Conservation (phyloP, 805 yeast genomes). For the Candida quercuum region DNA sequence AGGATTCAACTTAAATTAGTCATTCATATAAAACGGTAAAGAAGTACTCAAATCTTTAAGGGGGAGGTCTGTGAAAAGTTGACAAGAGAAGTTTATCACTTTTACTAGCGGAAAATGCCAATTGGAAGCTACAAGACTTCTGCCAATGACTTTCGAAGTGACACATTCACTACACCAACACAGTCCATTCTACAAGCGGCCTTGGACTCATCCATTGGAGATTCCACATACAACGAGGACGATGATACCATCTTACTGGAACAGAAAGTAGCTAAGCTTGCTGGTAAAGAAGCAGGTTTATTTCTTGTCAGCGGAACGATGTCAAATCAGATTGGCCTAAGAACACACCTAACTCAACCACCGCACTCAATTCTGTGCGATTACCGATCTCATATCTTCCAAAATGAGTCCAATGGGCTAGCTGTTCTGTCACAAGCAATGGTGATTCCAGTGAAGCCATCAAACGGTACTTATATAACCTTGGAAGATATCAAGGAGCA, state of each 20-base stretch:
- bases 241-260: constrained; percentile 61
- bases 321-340: constrained; percentile 80
- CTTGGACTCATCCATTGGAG: constrained; percentile 61
- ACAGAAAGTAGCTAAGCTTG: constrained; percentile 51
- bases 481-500: constrained; percentile 69
- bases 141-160: constrained; percentile 58
- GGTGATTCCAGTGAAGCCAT: constrained; percentile 79
- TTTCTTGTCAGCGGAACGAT: constrained; percentile 87
- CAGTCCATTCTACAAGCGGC: constrained; percentile 63
- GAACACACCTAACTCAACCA: constrained; percentile 74
- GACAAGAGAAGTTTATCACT: too few relatives aligned
- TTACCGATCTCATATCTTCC: constrained; percentile 75
- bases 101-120: too few relatives aligned
- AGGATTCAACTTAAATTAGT: too few relatives aligned
- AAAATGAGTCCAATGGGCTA: constrained; percentile 87
- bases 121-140: too few relatives aligned
- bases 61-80: too few relatives aligned
- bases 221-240: constrained; percentile 87
- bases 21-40: too few relatives aligned
- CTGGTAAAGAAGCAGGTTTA: constrained; percentile 79
- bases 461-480: constrained; percentile 72
- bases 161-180: constrained; percentile 89
- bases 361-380: constrained; percentile 84
- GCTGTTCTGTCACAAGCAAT: constrained; percentile 88
- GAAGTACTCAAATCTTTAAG: too few relatives aligned